Base-by-base conservation (phyloP, 1,139 yeast genomes). In the Saccharomyces hybrid region DNA sequence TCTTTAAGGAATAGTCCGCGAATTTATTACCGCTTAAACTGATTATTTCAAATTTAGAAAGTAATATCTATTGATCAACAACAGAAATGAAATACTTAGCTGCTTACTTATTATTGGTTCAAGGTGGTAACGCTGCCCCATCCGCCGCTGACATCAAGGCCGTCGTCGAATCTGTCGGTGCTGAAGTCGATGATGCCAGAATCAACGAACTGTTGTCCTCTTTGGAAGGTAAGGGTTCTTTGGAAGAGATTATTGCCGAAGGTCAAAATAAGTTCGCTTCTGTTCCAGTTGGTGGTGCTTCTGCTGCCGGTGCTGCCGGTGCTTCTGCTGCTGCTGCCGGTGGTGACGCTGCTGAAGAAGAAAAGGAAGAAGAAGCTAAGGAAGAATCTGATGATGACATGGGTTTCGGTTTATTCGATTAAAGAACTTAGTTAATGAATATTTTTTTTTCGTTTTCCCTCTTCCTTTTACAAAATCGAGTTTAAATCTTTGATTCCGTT, bases 181-280 rank as follows among this genome's bases (percentile, higher is more conserved):
- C 87, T 71, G 99, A 93, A 79, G 95, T 86, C 72, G 97, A 93
- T 73, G 95, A 87, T 70, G 83, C 86, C 74, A 90, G 90, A 78
- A 76, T 93, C 78, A 77, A 83, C 73, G 79, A 87, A 73, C 86
- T 93, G 76, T 80, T 93, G 73, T 77, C 88, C 68, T 95, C 95
- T 75, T 84, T 93, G 71, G 91, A 88, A 78, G 99, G 98, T 78
- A 93, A 93, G 87, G 78, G 82, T 74, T 82, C 87, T 74, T 61
- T 73, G 58, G 84, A 81, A 67, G 97, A 90, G 79, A 86, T 93
- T 79, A 86, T 93, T 70, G 93, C 97, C 73, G 95, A 84, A 79
- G 99, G 99, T 82, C 79, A 88, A 77, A 79, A 84, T 78, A 93
- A 93, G 83, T 87, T 93, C 75, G 91, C 98, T 68, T 82, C 97